Conservation (phyloP, 768 basidiomycete genomes). For the Cyathus striatus region DNA sequence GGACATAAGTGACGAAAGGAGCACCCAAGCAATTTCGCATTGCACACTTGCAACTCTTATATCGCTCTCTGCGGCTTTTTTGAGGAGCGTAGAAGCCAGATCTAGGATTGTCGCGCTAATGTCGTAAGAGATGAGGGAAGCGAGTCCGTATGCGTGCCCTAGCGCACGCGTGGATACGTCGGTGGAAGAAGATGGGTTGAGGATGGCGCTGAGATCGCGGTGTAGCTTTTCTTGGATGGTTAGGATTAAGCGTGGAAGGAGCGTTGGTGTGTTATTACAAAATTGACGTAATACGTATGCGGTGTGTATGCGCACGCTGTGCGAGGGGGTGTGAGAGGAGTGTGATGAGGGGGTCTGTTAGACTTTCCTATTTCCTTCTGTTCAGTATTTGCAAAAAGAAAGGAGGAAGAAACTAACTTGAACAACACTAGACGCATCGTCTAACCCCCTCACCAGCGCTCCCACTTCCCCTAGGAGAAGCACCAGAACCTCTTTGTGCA, state of each 20-base stretch:
- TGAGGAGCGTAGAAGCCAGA: conserved; percentile 85
- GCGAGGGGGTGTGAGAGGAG: conserved; percentile 83
- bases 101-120: conserved; percentile 87
- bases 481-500: conserved; percentile 60
- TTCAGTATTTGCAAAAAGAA: too few relatives aligned
- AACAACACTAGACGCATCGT: conserved; percentile 86
- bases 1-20: conserved; percentile 86
- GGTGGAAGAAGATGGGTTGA: conserved; percentile 64
- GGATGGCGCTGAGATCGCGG: conserved; percentile 71
- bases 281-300: conserved; percentile 89
- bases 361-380: conserved; percentile 82
- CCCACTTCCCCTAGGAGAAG: conserved; percentile 81
- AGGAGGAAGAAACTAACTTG: conserved; percentile 51
- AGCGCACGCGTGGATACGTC: conserved; percentile 70
- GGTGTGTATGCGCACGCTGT: conserved; percentile 81
- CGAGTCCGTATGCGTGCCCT: conserved; percentile 88
- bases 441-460: conserved; percentile 81
- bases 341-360: conserved; percentile 80
- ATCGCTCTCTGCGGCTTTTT: conserved; percentile 88
- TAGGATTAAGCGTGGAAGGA: conserved; percentile 75
- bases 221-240: conserved; percentile 77
- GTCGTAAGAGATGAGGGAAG: conserved; percentile 90
- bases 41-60: conserved; percentile 77
- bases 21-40: conserved; percentile 92
- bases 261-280: conserved; percentile 83